Conservation (phyloP, 2,329 filamentous ascomycete species). For the Diaporthe eres region DNA sequence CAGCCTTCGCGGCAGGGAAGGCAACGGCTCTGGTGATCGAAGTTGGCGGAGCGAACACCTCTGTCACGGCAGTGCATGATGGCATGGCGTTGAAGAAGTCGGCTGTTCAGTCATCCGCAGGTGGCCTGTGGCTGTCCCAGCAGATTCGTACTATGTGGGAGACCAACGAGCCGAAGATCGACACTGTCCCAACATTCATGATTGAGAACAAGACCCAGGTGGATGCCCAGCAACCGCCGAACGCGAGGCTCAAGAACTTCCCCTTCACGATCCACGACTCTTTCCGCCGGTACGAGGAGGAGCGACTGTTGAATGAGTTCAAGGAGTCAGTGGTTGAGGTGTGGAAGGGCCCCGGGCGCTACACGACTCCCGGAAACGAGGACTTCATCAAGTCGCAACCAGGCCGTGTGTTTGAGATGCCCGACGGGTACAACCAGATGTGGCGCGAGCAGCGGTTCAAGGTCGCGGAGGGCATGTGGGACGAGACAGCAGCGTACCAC, state of each 20-base stretch:
- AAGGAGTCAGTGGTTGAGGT: slow-evolving; percentile 97
- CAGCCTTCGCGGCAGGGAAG: slow-evolving; percentile 93
- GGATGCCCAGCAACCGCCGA: slow-evolving; percentile 84
- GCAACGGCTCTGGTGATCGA: slow-evolving; percentile 94
- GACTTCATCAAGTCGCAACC: slow-evolving; percentile 81
- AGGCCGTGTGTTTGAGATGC: slow-evolving; percentile 94
- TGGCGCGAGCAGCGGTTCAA: slow-evolving; percentile 91
- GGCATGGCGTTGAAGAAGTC: slow-evolving; percentile 94
- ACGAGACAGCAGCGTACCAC: slow-evolving; percentile 80
- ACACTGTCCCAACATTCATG: slow-evolving; percentile 87
- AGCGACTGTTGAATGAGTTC: slow-evolving; percentile 93
- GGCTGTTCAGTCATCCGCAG: slow-evolving; percentile 86
- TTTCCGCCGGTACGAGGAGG: slow-evolving; percentile 89
- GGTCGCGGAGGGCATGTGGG: slow-evolving; percentile 91
- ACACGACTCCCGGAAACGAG: slow-evolving; percentile 77
- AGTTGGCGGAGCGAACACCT: slow-evolving; percentile 89
- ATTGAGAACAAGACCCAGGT: slow-evolving; percentile 90
- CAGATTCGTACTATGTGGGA: slow-evolving; percentile 89
- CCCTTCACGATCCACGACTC: slow-evolving; percentile 73
- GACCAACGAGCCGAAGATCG: slow-evolving; percentile 76
- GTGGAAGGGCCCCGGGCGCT: slow-evolving; percentile 85
- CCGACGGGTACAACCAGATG: slow-evolving; percentile 95
- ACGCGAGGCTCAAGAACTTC: slow-evolving; percentile 82
- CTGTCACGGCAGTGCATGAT: slow-evolving; percentile 92
- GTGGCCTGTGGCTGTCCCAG: slow-evolving; percentile 89